A percentile compares a stretch with the other conserved stretches of the same genome.
Conservation (phyloP, 129 eudicot genomes). For the Daucus carota region DH1_v3.0 NC_030383.2:60699001-60699500, state of each 20-base stretch:
- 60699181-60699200: neutral
- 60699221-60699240: conserved; percentile 6
- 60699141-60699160: no score
- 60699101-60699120: neutral
- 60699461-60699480: no score
- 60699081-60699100: neutral
- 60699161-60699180: neutral
- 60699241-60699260: neutral
- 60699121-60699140: neutral
- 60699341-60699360: no score
- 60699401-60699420: neutral
- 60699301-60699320: neutral
- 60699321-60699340: neutral
- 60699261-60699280: conserved; percentile 10
- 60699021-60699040: neutral
- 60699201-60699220: conserved; percentile 9
- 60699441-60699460: no score
- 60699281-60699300: conserved; percentile 20
- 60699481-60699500: no score
- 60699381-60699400: neutral
- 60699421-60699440: no score
- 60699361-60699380: neutral
- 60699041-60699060: neutral
- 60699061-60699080: neutral
- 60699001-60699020: neutral